Evolutionary conservation across 352 stramenopile genomes (phyloP).

Genomic region (Phytophthora litchii): DNA sequence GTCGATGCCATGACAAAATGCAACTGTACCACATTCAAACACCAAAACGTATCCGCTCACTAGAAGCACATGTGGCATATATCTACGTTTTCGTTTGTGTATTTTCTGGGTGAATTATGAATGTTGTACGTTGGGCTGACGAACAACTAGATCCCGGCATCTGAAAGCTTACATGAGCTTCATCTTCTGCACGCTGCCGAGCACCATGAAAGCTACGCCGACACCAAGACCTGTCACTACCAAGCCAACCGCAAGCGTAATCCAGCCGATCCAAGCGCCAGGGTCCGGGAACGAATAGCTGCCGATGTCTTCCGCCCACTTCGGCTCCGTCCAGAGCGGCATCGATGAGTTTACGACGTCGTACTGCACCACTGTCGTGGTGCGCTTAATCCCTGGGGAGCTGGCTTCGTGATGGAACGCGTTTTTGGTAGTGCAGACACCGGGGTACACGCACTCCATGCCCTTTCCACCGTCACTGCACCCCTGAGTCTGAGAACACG

Average conservation of each 20-base stretch:
- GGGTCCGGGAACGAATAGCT: constrained; percentile 86
- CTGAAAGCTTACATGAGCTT: constrained; percentile 71
- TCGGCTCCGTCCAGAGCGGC: constrained; percentile 80
- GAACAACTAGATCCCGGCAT: neutral
- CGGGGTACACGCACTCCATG: constrained; percentile 82
- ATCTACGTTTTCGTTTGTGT: too few species aligned
- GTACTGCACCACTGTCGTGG: constrained; percentile 51
- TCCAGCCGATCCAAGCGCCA: constrained; percentile 72
- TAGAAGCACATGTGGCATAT: too few species aligned
- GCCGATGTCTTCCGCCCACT: constrained; percentile 68
- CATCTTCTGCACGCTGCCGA: constrained; percentile 78
- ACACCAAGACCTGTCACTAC: constrained; percentile 50
- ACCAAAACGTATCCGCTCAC: too few species aligned
- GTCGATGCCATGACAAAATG: too few species aligned
- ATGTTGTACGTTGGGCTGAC: too few species aligned
- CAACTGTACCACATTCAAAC: too few species aligned
- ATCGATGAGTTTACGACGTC: constrained; percentile 65
- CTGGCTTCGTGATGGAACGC: constrained; percentile 84
- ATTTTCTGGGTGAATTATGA: too few species aligned
- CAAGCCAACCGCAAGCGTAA: constrained; percentile 59
- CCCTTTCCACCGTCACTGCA: constrained; percentile 54
- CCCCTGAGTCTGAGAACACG: constrained; percentile 62
- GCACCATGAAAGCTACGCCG: constrained; percentile 50
- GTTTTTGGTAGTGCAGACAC: constrained; percentile 57
- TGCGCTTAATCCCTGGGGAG: constrained; percentile 68